Evolutionary conservation across 768 basidiomycete species (phyloP).

Genomic region (Tricholomella constricta): DNA sequence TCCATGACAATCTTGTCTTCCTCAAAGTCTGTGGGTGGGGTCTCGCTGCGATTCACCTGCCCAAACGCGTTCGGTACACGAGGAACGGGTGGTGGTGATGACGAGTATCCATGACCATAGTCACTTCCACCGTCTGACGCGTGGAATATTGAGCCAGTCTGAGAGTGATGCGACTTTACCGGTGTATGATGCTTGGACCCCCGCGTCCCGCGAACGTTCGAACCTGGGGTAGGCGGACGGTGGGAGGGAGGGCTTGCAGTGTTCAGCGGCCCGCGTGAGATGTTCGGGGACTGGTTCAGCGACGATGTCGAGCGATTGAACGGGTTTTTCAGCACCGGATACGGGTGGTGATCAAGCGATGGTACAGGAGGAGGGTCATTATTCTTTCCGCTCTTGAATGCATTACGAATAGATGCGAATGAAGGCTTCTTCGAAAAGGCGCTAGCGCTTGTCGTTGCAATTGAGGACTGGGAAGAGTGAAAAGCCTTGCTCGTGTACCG

Average conservation of each 20-base stretch:
- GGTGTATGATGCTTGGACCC: conserved; percentile 57
- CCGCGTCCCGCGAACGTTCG: conserved; percentile 41
- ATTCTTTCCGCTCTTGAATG: conserved; percentile 73
- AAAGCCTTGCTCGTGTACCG: conserved; percentile 57
- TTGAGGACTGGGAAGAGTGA: conserved; percentile 73
- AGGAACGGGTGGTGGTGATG: conserved; percentile 78
- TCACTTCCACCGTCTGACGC: conserved; percentile 74
- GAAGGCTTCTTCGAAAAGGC: conserved; percentile 80
- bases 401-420: conserved; percentile 84
- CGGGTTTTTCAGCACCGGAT: conserved; percentile 76
- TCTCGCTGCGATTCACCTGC: conserved; percentile 49
- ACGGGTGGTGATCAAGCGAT: conserved; percentile 62
- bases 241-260: conserved; percentile 54
- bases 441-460: conserved; percentile 53
- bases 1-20: conserved; percentile 71
- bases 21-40: conserved; percentile 55
- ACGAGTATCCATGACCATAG: conserved; percentile 52
- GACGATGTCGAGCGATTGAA: conserved; percentile 84
- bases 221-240: conserved; percentile 64
- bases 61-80: conserved; percentile 69
- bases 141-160: conserved; percentile 74
- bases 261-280: conserved; percentile 37
- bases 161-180: conserved; percentile 76
- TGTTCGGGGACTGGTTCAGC: conserved; percentile 50
- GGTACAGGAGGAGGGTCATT: conserved; percentile 79